phyloP scores from a whole-genome alignment of 371 early-diverging fungal species.

The Circinella umbellata region DNA sequence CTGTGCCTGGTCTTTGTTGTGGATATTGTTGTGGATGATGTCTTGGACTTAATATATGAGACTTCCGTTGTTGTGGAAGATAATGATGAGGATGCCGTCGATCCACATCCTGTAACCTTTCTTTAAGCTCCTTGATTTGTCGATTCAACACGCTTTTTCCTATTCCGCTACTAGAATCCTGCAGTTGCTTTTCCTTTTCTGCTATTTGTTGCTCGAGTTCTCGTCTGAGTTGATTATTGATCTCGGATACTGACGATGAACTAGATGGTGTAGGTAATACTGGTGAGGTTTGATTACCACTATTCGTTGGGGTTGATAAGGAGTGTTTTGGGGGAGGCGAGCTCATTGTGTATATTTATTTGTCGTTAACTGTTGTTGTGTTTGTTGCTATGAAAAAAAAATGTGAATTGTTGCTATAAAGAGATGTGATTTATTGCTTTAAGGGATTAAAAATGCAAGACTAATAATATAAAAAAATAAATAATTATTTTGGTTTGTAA shows the following conservation, averaged over 20 bases:
- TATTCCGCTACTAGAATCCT: slow-evolving; percentile 49
- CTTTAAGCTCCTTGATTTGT: slow-evolving; percentile 48
- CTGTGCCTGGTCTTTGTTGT: slow-evolving; percentile 16
- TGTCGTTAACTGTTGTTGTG: neutral
- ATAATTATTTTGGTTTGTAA: too few relatives aligned
- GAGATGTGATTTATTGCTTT: neutral
- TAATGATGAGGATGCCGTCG: slow-evolving; percentile 12
- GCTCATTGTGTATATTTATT: slow-evolving; percentile 20
- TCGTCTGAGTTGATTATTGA: slow-evolving; percentile 28
- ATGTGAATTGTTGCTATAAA: neutral
- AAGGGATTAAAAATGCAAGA: slow-evolving; percentile 8
- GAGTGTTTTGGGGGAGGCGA: slow-evolving; percentile 44
- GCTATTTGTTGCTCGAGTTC: slow-evolving; percentile 49
- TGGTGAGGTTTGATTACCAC: slow-evolving; percentile 23
- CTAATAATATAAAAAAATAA: neutral
- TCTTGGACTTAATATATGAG: slow-evolving; percentile 1
- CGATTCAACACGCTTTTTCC: slow-evolving; percentile 49
- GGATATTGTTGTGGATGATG: slow-evolving; percentile 14
- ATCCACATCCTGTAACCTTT: slow-evolving; percentile 42
- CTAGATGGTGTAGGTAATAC: slow-evolving; percentile 52
- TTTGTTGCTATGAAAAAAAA: slow-evolving; percentile 8
- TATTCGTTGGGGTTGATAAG: slow-evolving; percentile 42
- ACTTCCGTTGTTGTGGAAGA: slow-evolving; percentile 6
- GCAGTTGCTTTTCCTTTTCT: slow-evolving; percentile 47
- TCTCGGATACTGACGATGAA: slow-evolving; percentile 32